phyloP scores from a whole-genome alignment of 164 flowering plant genomes.

The Buxus sempervirens region DNA sequence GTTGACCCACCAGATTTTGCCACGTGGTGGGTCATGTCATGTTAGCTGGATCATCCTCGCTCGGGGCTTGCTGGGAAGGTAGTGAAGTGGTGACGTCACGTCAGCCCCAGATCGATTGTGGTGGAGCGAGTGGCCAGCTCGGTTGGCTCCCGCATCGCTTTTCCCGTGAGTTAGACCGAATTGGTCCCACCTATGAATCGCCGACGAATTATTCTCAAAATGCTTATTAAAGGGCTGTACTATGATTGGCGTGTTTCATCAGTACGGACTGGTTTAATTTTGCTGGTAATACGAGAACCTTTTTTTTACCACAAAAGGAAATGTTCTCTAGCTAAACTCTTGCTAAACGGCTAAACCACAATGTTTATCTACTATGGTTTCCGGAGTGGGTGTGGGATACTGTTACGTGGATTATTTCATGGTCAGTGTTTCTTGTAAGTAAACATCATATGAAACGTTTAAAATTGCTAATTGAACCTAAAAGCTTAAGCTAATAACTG shows the following conservation, averaged over 20 bases:
- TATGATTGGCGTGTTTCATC: background rate
- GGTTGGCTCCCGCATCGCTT: background rate
- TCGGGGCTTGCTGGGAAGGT: slow-evolving; percentile 16
- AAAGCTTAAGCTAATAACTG: no score
- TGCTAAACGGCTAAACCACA: no score
- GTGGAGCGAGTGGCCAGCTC: background rate
- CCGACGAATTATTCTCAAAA: background rate
- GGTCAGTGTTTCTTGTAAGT: no score
- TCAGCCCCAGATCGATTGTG: slow-evolving; percentile 20
- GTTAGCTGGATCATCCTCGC: slow-evolving; percentile 22
- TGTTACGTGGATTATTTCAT: no score
- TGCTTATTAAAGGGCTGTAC: no score
- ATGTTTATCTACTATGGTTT: no score
- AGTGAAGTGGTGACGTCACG: slow-evolving; percentile 31
- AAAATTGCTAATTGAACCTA: no score
- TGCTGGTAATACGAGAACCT: no score
- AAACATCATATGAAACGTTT: no score
- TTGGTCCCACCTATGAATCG: background rate
- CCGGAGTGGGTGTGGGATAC: no score
- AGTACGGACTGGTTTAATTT: background rate
- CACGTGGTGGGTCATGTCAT: slow-evolving; percentile 24
- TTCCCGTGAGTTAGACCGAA: background rate
- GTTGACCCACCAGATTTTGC: slow-evolving; percentile 10
- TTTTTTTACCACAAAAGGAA: no score
- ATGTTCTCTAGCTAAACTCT: no score